Conservation (phyloP, 805 yeast species). For the Lachancea meyersii region DNA sequence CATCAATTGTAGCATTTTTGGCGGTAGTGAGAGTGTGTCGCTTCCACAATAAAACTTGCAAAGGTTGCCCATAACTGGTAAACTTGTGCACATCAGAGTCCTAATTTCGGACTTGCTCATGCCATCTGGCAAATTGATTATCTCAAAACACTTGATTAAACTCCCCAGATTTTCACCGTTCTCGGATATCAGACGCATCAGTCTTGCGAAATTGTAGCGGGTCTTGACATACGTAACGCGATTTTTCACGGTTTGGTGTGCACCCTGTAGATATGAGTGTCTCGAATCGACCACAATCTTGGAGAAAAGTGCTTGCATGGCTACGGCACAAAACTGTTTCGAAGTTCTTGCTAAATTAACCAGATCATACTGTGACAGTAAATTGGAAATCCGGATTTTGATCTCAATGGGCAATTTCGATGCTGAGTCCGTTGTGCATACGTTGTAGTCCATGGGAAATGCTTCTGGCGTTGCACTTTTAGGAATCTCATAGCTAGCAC, state of each 20-base stretch:
- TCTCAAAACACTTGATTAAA: slow-evolving; percentile 28
- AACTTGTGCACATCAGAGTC: slow-evolving; percentile 27
- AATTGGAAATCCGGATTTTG: slow-evolving; percentile 29
- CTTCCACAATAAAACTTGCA: slow-evolving; percentile 27
- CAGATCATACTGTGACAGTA: slow-evolving; percentile 37
- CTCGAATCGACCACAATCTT: slow-evolving; percentile 29
- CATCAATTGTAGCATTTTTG: slow-evolving; percentile 28
- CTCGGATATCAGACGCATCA: slow-evolving; percentile 21
- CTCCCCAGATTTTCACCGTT: slow-evolving; percentile 7
- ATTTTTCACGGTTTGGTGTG: slow-evolving; percentile 11
- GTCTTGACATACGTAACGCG: slow-evolving; percentile 33
- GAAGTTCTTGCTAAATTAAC: slow-evolving; percentile 31
- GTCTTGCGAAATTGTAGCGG: slow-evolving; percentile 36
- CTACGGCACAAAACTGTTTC: slow-evolving; percentile 28
- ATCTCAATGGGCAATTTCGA: slow-evolving; percentile 36
- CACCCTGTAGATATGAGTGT: slow-evolving; percentile 34
- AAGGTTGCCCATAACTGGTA: slow-evolving; percentile 27
- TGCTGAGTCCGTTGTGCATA: slow-evolving; percentile 4
- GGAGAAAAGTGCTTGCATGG: slow-evolving; percentile 35
- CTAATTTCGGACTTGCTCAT: slow-evolving; percentile 34
- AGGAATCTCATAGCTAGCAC: not conserved
- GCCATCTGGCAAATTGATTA: slow-evolving; percentile 39
- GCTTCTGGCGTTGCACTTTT: not conserved
- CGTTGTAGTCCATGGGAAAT: not conserved
- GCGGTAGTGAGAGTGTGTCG: slow-evolving; percentile 34